Conservation (phyloP, 129 eudicot genomes). For the Daucus carota region DNA sequence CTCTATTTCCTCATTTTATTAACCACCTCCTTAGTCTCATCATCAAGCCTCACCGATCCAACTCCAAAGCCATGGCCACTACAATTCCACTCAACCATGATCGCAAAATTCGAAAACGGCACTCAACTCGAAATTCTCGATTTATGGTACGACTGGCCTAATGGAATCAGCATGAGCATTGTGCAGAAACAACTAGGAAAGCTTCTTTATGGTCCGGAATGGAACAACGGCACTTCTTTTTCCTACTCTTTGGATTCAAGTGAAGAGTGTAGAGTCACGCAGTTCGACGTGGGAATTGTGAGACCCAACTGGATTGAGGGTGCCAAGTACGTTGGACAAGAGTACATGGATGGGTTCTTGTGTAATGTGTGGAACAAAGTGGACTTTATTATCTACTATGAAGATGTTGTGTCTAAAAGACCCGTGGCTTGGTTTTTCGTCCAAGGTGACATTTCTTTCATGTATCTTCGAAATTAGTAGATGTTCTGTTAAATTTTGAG, state of each 20-base stretch:
- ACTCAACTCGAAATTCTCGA: conserved; percentile 18
- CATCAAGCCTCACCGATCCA: neutral
- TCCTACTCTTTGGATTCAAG: conserved; percentile 22
- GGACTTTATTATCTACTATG: too few relatives aligned
- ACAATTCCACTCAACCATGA: conserved; percentile 40
- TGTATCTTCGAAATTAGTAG: too few relatives aligned
- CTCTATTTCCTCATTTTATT: neutral
- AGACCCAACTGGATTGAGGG: conserved; percentile 41
- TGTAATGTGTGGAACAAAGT: too few relatives aligned
- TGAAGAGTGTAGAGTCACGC: conserved; percentile 15
- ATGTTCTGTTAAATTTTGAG: too few relatives aligned
- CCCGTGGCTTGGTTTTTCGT: too few relatives aligned
- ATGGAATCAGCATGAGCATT: conserved; percentile 43
- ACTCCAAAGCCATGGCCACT: conserved; percentile 25
- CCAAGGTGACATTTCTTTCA: too few relatives aligned
- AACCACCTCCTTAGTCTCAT: neutral
- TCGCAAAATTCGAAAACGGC: conserved; percentile 21
- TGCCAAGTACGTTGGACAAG: conserved; percentile 33
- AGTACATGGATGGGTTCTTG: too few relatives aligned
- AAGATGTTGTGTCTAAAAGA: too few relatives aligned
- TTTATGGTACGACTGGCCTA: conserved; percentile 52
- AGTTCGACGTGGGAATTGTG: conserved; percentile 39
- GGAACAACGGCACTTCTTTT: conserved; percentile 42
- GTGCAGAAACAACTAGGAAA: conserved; percentile 35
- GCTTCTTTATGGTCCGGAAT: conserved; percentile 37